These are phyloP conservation scores for Tolypocladium sp. DNA, from an alignment of 2,329 filamentous ascomycete genomes.

Conservation along the genomic window DNA sequence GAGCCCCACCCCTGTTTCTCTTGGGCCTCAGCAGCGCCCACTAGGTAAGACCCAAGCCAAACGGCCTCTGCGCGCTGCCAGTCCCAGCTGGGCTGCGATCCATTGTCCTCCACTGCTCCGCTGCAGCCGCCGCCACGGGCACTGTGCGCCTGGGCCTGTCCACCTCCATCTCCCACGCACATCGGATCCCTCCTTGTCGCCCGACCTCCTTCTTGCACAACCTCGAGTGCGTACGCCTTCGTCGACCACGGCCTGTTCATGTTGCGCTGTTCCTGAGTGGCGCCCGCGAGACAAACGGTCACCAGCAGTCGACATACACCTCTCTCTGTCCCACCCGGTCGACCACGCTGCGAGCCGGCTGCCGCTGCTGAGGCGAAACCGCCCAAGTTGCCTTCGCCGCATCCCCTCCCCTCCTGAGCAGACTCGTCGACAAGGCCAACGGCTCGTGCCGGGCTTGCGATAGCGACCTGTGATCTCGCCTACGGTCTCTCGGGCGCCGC, in stretches of 20 bases:
- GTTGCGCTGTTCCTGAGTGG: background rate
- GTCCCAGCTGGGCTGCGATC: background rate
- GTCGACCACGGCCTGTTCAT: background rate
- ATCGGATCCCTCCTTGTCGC: constrained; percentile 6
- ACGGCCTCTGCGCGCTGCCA: background rate
- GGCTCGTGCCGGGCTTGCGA: background rate
- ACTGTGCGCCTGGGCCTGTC: background rate
- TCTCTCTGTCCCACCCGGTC: background rate
- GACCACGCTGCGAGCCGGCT: background rate
- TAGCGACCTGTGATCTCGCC: background rate
- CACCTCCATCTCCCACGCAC: background rate
- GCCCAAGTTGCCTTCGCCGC: background rate
- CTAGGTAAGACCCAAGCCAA: background rate
- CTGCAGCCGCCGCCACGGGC: background rate
- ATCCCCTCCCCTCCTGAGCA: background rate
- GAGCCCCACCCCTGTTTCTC: constrained; percentile 5
- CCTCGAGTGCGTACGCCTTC: constrained; percentile 2
- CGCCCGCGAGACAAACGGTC: background rate
- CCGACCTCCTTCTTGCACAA: constrained; percentile 9
- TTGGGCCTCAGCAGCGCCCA: constrained; percentile 1
- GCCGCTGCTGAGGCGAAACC: background rate
- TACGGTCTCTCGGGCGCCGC: background rate
- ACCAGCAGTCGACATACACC: background rate
- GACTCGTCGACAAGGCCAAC: background rate
- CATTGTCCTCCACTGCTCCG: background rate